These are phyloP conservation scores for Nasturtium officinale DNA, from an alignment of 345 rosid species.

Conservation along the genomic window DNA sequence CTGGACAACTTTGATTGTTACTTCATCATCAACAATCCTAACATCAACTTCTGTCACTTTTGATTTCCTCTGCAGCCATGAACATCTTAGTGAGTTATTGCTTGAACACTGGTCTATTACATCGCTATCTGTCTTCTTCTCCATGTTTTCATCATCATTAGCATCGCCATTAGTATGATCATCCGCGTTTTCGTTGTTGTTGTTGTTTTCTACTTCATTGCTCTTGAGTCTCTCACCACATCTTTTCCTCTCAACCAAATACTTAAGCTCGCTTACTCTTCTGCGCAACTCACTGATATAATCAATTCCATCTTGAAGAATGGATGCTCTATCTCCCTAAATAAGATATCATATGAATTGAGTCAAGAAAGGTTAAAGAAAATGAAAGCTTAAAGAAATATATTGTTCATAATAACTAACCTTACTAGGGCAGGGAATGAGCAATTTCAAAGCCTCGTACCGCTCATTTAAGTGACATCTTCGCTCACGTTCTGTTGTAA, in stretches of 20 bases:
- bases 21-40: slow-evolving; percentile 80
- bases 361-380: neutral
- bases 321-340: slow-evolving; percentile 80
- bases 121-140: slow-evolving; percentile 46
- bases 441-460: slow-evolving; percentile 53
- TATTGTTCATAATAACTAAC: slow-evolving; percentile 31
- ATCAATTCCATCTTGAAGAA: slow-evolving; percentile 76
- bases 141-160: slow-evolving; percentile 51
- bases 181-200: slow-evolving; percentile 4
- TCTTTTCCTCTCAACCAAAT: slow-evolving; percentile 77
- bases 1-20: slow-evolving; percentile 79
- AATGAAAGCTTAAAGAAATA: neutral
- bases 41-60: slow-evolving; percentile 86
- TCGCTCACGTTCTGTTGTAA: slow-evolving; percentile 66
- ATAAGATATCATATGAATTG: neutral
- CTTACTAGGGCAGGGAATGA: slow-evolving; percentile 81
- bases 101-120: slow-evolving; percentile 56
- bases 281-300: slow-evolving; percentile 76
- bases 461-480: slow-evolving; percentile 68
- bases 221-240: slow-evolving; percentile 60
- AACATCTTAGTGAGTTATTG: slow-evolving; percentile 64
- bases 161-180: slow-evolving; percentile 12
- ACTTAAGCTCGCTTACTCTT: slow-evolving; percentile 70
- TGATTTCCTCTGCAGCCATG: slow-evolving; percentile 91
- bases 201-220: slow-evolving; percentile 51